Conservation (phyloP, 2,329 filamentous ascomycete genomes). For the Sporothrix variecibatus region DNA sequence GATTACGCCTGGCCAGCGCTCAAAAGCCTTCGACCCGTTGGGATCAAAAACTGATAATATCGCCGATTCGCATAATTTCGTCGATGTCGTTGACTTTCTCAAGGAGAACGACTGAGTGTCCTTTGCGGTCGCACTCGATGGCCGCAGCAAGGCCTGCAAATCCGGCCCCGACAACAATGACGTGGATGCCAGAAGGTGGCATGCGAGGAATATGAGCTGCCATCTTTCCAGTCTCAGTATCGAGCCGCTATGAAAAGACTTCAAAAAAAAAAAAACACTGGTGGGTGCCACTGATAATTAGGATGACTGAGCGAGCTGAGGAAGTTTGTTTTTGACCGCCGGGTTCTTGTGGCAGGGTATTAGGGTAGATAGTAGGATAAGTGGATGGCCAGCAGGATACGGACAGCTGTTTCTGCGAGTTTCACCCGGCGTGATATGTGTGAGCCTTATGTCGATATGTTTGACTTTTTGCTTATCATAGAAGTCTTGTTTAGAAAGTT, state of each 20-base stretch:
- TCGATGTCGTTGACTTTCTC: conserved; percentile 45
- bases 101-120: conserved; percentile 49
- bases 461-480: not conserved
- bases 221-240: not conserved
- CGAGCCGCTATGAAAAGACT: not conserved
- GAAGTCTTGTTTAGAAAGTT: not conserved
- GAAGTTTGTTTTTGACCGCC: not conserved
- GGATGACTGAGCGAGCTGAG: not conserved
- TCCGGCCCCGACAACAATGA: conserved; percentile 54
- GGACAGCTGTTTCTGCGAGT: not conserved
- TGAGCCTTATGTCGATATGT: not conserved
- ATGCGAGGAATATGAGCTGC: conserved; percentile 32
- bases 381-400: not conserved
- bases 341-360: not conserved
- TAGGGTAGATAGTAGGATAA: not conserved
- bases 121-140: conserved; percentile 60
- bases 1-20: conserved; percentile 55
- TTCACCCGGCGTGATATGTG: not conserved
- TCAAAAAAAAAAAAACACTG: too few species aligned
- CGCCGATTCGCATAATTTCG: conserved; percentile 47
- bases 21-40: conserved; percentile 59
- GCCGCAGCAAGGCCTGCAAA: conserved; percentile 61
- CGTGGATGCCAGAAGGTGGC: conserved; percentile 46
- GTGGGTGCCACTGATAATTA: not conserved
- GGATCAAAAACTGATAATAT: conserved; percentile 58